phyloP scores from a whole-genome alignment of 2,329 filamentous ascomycete species.

The Didymella pinodella region DNA sequence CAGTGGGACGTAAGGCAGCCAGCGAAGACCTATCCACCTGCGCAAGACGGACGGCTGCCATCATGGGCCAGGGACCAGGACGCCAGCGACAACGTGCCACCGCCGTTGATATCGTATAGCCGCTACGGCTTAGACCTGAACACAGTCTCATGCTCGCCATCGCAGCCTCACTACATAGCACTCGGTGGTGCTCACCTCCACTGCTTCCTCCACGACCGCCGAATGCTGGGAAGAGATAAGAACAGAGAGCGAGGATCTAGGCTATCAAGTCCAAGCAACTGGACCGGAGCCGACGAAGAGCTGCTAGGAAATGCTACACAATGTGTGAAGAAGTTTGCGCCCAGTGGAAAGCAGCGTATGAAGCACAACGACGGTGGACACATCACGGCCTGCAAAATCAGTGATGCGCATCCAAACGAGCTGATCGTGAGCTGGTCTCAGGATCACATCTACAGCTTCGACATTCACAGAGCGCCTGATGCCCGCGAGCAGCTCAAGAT shows the following conservation, averaged over 20 bases:
- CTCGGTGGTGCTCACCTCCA: slow-evolving; percentile 73
- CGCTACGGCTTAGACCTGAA: slow-evolving; percentile 70
- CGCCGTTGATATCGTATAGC: slow-evolving; percentile 72
- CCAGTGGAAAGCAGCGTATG: slow-evolving; percentile 64
- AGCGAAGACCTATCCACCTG: slow-evolving; percentile 67
- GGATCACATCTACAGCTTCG: slow-evolving; percentile 72
- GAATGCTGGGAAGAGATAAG: slow-evolving; percentile 70
- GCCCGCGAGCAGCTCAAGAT: slow-evolving; percentile 53
- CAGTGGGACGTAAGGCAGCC: slow-evolving; percentile 73
- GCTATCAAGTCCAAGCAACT: slow-evolving; percentile 53
- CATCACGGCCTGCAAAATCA: slow-evolving; percentile 76
- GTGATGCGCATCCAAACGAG: slow-evolving; percentile 72
- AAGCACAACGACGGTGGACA: slow-evolving; percentile 65
- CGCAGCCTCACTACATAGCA: slow-evolving; percentile 74
- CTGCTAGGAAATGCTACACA: slow-evolving; percentile 66
- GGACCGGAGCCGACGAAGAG: slow-evolving; percentile 60
- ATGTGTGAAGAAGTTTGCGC: slow-evolving; percentile 72
- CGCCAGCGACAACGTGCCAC: slow-evolving; percentile 62
- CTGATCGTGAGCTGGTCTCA: slow-evolving; percentile 74
- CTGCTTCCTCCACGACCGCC: slow-evolving; percentile 72
- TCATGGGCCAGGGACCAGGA: slow-evolving; percentile 43
- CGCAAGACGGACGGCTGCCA: slow-evolving; percentile 32
- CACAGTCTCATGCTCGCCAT: slow-evolving; percentile 72
- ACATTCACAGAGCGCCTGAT: slow-evolving; percentile 67
- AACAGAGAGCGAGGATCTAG: slow-evolving; percentile 62